These are phyloP conservation scores for Aspergillus nomiae DNA, from an alignment of 2,329 filamentous ascomycete species.

Conservation along the genomic window DNA sequence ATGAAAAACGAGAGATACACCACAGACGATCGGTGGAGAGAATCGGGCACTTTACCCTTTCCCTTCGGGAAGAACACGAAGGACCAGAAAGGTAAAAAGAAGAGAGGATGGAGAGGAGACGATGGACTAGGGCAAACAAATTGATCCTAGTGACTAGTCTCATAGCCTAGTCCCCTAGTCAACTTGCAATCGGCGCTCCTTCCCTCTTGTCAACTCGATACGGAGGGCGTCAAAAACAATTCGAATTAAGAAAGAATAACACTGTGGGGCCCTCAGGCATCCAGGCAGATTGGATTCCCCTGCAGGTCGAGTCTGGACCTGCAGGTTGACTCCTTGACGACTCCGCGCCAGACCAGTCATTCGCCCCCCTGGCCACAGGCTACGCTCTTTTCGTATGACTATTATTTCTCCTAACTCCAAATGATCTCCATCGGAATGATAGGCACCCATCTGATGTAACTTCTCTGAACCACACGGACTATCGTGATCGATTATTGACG, in stretches of 20 bases:
- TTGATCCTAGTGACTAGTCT: too few species aligned
- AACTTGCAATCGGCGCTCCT: neutral
- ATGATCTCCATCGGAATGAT: neutral
- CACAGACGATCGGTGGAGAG: neutral
- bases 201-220: neutral
- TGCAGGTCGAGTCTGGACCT: constrained; percentile 3
- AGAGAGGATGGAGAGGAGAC: neutral
- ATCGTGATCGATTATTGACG: neutral
- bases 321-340: neutral
- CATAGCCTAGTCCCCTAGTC: neutral
- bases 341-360: neutral
- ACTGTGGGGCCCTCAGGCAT: constrained; percentile 3
- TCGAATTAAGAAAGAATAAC: neutral
- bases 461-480: neutral
- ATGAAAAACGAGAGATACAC: neutral
- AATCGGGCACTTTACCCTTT: neutral
- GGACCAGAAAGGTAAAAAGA: neutral
- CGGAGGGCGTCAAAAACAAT: neutral
- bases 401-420: neutral
- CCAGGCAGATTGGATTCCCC: neutral
- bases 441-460: neutral
- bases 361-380: neutral
- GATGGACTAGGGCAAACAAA: too few species aligned
- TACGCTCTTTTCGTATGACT: neutral
- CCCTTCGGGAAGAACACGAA: neutral